phyloP scores from a whole-genome alignment of 2,329 filamentous ascomycete species.

The Mycosphaerelloides madeirae region DNA sequence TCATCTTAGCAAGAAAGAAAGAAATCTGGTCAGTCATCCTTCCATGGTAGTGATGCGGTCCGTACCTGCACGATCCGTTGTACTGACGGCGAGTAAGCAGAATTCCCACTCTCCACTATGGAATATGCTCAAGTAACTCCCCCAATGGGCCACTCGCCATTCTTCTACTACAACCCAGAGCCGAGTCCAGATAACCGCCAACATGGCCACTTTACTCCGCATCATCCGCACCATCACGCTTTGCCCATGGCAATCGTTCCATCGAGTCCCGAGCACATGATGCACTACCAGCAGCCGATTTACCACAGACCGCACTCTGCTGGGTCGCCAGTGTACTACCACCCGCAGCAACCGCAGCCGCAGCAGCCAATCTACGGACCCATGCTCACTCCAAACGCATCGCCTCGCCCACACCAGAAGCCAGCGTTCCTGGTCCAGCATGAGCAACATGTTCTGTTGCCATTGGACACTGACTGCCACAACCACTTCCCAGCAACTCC shows the following conservation, averaged over 20 bases:
- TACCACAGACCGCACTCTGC: constrained; percentile 33
- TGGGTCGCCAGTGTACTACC: constrained; percentile 33
- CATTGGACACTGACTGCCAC: constrained; percentile 68
- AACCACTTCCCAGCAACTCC: constrained; percentile 80
- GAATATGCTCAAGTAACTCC: constrained; percentile 45
- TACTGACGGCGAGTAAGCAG: constrained; percentile 20
- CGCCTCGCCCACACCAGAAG: constrained; percentile 71
- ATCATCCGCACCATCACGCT: constrained; percentile 47
- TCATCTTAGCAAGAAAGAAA: constrained; percentile 7
- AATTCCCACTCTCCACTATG: constrained; percentile 23
- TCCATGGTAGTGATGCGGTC: constrained; percentile 13
- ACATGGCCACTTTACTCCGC: constrained; percentile 65
- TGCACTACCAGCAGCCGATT: constrained; percentile 41
- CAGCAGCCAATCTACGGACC: constrained; percentile 51
- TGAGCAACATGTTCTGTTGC: constrained; percentile 23
- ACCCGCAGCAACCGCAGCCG: constrained; percentile 36
- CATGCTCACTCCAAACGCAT: constrained; percentile 69
- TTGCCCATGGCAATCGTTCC: constrained; percentile 42
- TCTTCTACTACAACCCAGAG: constrained; percentile 84
- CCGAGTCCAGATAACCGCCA: constrained; percentile 66
- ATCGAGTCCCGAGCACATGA: constrained; percentile 44
- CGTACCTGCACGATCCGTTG: constrained; percentile 2
- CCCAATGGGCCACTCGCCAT: constrained; percentile 63
- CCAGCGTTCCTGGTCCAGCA: constrained; percentile 56
- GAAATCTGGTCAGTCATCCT: constrained; percentile 17